Conservation (phyloP, 768 basidiomycete genomes). For the Serendipita vermifera region DNA sequence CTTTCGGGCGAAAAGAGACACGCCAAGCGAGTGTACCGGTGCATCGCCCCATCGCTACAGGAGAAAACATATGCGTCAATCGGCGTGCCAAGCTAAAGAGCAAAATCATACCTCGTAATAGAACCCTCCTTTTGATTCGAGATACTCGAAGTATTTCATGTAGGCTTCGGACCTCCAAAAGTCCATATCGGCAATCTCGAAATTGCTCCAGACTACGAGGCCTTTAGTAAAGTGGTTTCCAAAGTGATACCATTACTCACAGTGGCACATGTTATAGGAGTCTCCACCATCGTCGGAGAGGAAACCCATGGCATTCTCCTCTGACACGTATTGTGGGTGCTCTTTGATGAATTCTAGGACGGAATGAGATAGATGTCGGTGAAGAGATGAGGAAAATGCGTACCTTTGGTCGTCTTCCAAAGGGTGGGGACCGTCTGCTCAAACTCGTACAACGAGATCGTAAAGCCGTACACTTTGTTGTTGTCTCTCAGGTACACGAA, state of each 20-base stretch:
- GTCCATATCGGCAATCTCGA: constrained; percentile 33
- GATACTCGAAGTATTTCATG: constrained; percentile 29
- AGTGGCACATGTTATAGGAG: constrained; percentile 29
- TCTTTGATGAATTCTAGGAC: constrained; percentile 26
- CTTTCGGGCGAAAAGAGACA: constrained; percentile 34
- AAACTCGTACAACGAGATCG: constrained; percentile 62
- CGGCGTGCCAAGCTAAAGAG: neutral
- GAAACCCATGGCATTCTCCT: constrained; percentile 31
- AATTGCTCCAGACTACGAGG: constrained; percentile 30
- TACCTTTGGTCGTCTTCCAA: constrained; percentile 58
- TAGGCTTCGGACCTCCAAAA: constrained; percentile 33
- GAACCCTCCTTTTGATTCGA: constrained; percentile 32
- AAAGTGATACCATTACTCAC: neutral
- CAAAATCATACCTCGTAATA: constrained; percentile 23
- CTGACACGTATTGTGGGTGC: constrained; percentile 27
- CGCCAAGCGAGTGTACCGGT: constrained; percentile 38
- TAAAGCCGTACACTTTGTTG: constrained; percentile 61
- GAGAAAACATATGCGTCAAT: neutral
- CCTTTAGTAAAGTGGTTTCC: neutral
- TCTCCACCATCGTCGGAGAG: constrained; percentile 27
- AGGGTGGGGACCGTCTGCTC: constrained; percentile 61
- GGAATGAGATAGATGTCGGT: neutral
- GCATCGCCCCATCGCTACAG: constrained; percentile 32
- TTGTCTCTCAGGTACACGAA: constrained; percentile 61
- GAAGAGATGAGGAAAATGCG: constrained; percentile 11